Conservation (phyloP, 768 basidiomycete species). For the Russula dissimulans region DNA sequence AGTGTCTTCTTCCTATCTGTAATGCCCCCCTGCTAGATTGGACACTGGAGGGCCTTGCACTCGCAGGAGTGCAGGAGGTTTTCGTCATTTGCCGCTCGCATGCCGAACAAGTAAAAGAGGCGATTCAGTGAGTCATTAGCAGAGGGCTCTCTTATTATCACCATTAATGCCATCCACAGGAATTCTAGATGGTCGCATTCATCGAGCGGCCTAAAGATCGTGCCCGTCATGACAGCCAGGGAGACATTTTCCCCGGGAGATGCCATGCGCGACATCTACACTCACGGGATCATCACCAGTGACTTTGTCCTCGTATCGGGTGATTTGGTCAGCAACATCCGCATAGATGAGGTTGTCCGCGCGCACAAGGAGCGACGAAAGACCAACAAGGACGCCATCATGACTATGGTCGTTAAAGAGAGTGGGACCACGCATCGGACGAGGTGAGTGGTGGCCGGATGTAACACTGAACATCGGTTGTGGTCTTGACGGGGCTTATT, state of each 20-base stretch:
- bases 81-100: constrained; percentile 93
- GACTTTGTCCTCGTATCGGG: constrained; percentile 91
- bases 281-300: constrained; percentile 77
- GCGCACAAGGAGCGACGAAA: constrained; percentile 82
- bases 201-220: constrained; percentile 69
- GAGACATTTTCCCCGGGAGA: constrained; percentile 85
- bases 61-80: constrained; percentile 94
- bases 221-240: constrained; percentile 77
- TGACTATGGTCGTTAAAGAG: constrained; percentile 92
- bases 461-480: background rate
- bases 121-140: constrained; percentile 57
- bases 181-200: constrained; percentile 82
- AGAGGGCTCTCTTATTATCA: background rate
- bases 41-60: constrained; percentile 90
- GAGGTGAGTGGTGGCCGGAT: constrained; percentile 38
- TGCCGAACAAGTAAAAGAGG: constrained; percentile 74
- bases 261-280: constrained; percentile 90
- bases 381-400: constrained; percentile 85
- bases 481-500: constrained; percentile 1
- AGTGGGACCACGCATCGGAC: constrained; percentile 64
- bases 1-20: constrained; percentile 91
- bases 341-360: constrained; percentile 81
- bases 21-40: constrained; percentile 90
- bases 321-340: constrained; percentile 88
- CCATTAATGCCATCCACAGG: constrained; percentile 30